phyloP scores from a whole-genome alignment of 176 grass and related monocot species.

The Oryza australiensis region DNA sequence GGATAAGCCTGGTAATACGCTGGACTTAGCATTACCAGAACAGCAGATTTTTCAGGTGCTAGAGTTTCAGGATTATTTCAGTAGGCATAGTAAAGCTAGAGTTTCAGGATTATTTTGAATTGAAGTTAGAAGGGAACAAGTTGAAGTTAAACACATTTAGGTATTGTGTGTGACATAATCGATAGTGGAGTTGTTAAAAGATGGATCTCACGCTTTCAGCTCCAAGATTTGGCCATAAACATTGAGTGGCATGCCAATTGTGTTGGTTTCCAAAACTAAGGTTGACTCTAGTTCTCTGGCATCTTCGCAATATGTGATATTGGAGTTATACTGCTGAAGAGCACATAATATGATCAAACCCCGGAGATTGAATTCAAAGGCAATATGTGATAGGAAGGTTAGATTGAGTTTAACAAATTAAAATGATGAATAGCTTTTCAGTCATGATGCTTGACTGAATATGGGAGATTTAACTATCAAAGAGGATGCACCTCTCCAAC shows the following conservation, averaged over 20 bases:
- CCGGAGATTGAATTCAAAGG: background rate
- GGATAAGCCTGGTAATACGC: background rate
- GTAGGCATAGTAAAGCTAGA: background rate
- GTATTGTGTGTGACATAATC: background rate
- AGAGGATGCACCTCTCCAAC: constrained; percentile 1
- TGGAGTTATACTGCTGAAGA: background rate
- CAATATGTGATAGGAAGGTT: background rate
- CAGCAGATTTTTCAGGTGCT: background rate
- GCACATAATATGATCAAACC: background rate
- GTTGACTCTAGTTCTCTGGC: background rate
- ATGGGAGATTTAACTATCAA: background rate
- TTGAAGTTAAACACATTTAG: background rate
- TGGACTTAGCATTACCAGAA: background rate
- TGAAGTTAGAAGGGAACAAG: background rate
- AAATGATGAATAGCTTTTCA: background rate
- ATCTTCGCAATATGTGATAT: background rate
- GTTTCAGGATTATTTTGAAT: background rate
- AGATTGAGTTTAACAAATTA: background rate
- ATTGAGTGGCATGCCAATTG: background rate
- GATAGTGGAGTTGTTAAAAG: background rate
- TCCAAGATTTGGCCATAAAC: background rate
- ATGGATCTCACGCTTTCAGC: background rate
- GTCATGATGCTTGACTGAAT: background rate
- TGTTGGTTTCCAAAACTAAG: background rate
- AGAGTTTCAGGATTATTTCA: background rate